Percentiles rank a stretch among this genome's conserved stretches.
Conservation (phyloP, 768 basidiomycete species). For the Panus rudis region DNA sequence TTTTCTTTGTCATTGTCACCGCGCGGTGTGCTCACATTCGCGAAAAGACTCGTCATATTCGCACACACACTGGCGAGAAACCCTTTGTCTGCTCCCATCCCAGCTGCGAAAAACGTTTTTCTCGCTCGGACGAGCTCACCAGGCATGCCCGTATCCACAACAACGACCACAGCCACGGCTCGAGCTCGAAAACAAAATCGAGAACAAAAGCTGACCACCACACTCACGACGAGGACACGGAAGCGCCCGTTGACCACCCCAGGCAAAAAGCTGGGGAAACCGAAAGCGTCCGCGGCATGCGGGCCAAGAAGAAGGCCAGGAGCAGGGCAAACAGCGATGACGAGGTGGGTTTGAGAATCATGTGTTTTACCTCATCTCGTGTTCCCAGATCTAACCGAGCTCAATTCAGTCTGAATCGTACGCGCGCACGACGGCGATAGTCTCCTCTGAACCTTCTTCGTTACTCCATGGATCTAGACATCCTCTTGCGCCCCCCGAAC, state of each 20-base stretch:
- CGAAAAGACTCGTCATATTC: conserved; percentile 92
- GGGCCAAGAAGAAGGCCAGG: conserved; percentile 70
- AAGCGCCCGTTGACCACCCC: too few relatives aligned
- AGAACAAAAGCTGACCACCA: conserved; percentile 26
- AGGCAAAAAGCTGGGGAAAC: too few relatives aligned
- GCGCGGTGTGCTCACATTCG: too few relatives aligned
- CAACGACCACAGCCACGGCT: conserved; percentile 36
- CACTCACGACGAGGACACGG: conserved; percentile 15
- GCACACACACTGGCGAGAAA: conserved; percentile 98
- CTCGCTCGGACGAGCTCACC: conserved; percentile 96
- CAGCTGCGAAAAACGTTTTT: conserved; percentile 97
- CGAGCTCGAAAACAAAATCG: conserved; percentile 9
- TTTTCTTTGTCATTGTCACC: too few relatives aligned
- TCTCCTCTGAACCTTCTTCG: conserved; percentile 19
- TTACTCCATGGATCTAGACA: conserved; percentile 17
- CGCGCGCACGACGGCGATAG: conserved; percentile 30
- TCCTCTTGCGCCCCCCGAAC: conserved; percentile 19
- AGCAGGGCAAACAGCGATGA: conserved; percentile 78
- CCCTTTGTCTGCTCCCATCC: conserved; percentile 90
- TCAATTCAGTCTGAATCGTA: conserved; percentile 28
- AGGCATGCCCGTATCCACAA: conserved; percentile 92
- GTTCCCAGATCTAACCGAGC: conserved; percentile 9
- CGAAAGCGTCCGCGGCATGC: conserved; percentile 11
- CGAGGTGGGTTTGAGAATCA: conserved; percentile 50
- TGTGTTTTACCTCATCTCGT: conserved; percentile 11